phyloP scores from a whole-genome alignment of 495 filamentous ascomycete genomes.

The Rostrohypoxylon terebratum region DNA sequence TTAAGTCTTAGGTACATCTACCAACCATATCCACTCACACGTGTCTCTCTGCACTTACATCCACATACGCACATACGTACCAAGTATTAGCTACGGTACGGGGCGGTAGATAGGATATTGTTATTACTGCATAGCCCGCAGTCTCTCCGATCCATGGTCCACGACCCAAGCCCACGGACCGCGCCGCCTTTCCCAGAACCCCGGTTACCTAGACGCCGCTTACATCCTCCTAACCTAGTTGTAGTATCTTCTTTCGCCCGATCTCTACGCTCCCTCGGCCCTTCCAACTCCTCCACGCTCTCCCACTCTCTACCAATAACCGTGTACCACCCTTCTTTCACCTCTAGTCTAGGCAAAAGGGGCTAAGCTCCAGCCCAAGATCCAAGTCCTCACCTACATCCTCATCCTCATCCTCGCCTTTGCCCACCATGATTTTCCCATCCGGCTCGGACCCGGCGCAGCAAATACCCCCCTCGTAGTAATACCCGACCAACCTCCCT shows the following conservation, averaged over 20 bases:
- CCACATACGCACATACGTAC: neutral
- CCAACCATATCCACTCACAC: neutral
- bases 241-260: neutral
- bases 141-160: neutral
- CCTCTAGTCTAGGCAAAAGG: neutral
- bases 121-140: neutral
- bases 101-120: neutral
- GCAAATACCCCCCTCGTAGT: neutral
- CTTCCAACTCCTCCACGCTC: neutral
- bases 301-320: neutral
- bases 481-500: too few relatives aligned
- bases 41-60: conserved; percentile 2
- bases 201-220: neutral
- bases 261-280: neutral
- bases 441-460: neutral
- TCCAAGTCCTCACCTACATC: neutral
- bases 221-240: neutral
- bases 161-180: neutral
- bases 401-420: neutral
- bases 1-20: too few relatives aligned
- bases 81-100: neutral
- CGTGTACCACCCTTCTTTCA: neutral
- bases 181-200: neutral
- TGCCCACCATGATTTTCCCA: too few relatives aligned
- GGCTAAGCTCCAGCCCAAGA: neutral